Percentiles rank a stretch among this genome's conserved stretches.
phyloP scores from a whole-genome alignment of 257 asterid genomes.

The Thymus quinquecostatus region DNA sequence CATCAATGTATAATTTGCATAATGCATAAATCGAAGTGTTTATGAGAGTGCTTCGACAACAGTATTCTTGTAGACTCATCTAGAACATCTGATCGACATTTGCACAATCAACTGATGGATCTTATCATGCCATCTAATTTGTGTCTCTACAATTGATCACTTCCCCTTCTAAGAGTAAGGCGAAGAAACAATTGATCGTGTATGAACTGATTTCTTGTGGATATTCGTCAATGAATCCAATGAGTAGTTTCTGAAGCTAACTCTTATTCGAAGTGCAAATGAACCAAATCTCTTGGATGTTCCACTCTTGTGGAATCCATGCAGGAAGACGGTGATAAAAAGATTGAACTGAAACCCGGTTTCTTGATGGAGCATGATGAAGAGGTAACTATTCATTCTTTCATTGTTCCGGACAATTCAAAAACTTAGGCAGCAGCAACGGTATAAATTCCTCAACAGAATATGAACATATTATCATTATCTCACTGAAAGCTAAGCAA shows the following conservation, averaged over 20 bases:
- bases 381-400: slow-evolving; percentile 51
- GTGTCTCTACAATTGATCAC: neutral
- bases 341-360: slow-evolving; percentile 94
- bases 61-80: slow-evolving; percentile 2
- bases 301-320: slow-evolving; percentile 26
- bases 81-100: neutral
- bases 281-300: neutral
- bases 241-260: slow-evolving; percentile 14
- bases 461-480: neutral
- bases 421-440: slow-evolving; percentile 7
- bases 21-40: slow-evolving; percentile 5
- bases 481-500: neutral
- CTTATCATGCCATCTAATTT: slow-evolving; percentile 6
- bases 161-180: neutral
- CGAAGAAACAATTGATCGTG: neutral
- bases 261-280: neutral
- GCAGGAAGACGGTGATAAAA: slow-evolving; percentile 89
- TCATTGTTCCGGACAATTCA: slow-evolving; percentile 26
- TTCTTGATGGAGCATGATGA: slow-evolving; percentile 95
- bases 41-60: slow-evolving; percentile 3
- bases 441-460: neutral
- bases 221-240: slow-evolving; percentile 5
- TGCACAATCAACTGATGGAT: neutral
- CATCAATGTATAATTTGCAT: neutral
- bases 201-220: slow-evolving; percentile 1